phyloP scores from a whole-genome alignment of 208 protist species.

The Leishmania gerbilli region DNA sequence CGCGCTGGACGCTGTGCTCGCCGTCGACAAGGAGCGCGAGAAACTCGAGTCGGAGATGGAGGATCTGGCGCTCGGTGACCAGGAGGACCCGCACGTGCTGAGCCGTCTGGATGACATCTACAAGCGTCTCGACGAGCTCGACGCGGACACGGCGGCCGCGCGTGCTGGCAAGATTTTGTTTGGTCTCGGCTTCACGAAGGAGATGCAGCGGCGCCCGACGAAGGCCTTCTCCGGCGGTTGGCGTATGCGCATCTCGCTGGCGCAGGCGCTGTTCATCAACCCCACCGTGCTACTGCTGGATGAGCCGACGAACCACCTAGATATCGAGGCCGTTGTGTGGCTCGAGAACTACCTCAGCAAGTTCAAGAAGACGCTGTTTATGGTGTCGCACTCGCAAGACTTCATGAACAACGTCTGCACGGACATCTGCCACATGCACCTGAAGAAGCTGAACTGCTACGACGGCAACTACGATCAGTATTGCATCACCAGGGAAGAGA shows the following conservation, averaged over 20 bases:
- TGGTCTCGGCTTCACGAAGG: constrained; percentile 94
- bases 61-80: constrained; percentile 77
- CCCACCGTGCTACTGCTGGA: constrained; percentile 96
- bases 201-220: constrained; percentile 83
- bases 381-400: constrained; percentile 97
- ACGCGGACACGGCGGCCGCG: constrained; percentile 85
- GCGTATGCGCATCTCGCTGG: constrained; percentile 97
- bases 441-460: constrained; percentile 90
- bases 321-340: constrained; percentile 97
- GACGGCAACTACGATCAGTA: constrained; percentile 97
- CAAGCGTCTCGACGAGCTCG: constrained; percentile 93
- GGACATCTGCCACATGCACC: constrained; percentile 94
- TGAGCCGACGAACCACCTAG: constrained; percentile 98
- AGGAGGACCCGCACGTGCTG: constrained; percentile 77
- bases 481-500: constrained; percentile 91
- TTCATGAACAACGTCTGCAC: constrained; percentile 98
- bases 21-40: constrained; percentile 84
- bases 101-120: constrained; percentile 91
- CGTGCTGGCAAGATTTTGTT: constrained; percentile 92
- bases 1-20: constrained; percentile 85
- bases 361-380: constrained; percentile 94
- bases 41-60: constrained; percentile 82
- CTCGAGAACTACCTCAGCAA: constrained; percentile 95
- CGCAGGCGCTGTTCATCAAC: constrained; percentile 95
- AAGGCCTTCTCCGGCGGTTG: constrained; percentile 95